Percentiles rank a stretch among this genome's conserved stretches.
phyloP scores from a whole-genome alignment of 805 yeast species.

The Kodamaea hsintzibuensis region DNA sequence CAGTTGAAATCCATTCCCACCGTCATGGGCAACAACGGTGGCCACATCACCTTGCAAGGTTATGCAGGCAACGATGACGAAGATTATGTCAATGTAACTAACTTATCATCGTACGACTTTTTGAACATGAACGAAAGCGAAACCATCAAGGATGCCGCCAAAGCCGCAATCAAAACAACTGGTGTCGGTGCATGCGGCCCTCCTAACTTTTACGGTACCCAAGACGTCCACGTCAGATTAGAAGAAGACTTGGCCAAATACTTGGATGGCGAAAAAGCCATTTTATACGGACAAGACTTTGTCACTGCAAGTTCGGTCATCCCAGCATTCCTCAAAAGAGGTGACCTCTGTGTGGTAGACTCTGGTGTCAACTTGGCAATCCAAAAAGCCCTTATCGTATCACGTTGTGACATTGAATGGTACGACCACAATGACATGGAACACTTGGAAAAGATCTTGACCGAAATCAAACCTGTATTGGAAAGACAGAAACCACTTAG shows the following conservation, averaged over 20 bases:
- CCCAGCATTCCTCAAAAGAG: constrained; percentile 93
- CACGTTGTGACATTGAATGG: constrained; percentile 85
- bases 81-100: constrained; percentile 42
- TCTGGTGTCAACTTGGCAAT: constrained; percentile 70
- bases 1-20: constrained; percentile 64
- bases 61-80: constrained; percentile 13
- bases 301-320: constrained; percentile 83
- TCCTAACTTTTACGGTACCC: constrained; percentile 95
- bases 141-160: constrained; percentile 52
- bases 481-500: constrained; percentile 73
- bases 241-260: constrained; percentile 75
- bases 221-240: constrained; percentile 81
- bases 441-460: constrained; percentile 70
- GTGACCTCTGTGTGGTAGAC: constrained; percentile 90
- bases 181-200: constrained; percentile 99
- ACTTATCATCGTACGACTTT: constrained; percentile 73
- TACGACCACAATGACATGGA: constrained; percentile 86
- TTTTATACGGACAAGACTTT: constrained; percentile 91
- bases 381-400: constrained; percentile 84
- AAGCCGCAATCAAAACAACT: constrained; percentile 56
- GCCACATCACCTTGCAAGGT: constrained; percentile 32
- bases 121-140: constrained; percentile 57
- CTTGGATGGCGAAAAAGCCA: constrained; percentile 74
- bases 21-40: constrained; percentile 55
- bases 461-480: constrained; percentile 59